phyloP scores from a whole-genome alignment of 495 filamentous ascomycete genomes.

The Neurospora sp. region DNA sequence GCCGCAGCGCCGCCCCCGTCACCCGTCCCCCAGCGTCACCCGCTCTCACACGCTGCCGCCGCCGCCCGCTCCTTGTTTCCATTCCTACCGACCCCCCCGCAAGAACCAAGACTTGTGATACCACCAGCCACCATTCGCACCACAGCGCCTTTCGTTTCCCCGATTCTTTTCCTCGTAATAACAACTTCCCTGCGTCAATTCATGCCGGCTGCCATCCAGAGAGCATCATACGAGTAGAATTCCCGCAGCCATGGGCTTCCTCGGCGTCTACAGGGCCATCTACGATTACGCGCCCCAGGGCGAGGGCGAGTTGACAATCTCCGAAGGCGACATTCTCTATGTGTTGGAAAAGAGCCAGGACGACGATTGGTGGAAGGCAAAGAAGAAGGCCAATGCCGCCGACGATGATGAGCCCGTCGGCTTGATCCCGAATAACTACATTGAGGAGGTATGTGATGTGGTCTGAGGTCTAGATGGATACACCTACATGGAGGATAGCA shows the following conservation, averaged over 20 bases:
- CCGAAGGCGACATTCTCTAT: conserved; percentile 86
- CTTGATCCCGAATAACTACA: conserved; percentile 89
- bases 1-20: not conserved
- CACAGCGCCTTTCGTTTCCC: not conserved
- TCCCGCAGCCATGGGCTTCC: conserved; percentile 49
- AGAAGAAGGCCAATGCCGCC: conserved; percentile 85
- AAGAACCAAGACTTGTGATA: not conserved
- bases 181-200: not conserved
- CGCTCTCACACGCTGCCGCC: not conserved
- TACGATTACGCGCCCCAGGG: conserved; percentile 91
- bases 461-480: not conserved
- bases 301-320: conserved; percentile 76
- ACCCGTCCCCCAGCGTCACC: not conserved
- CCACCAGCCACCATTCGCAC: not conserved
- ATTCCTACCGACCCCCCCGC: not conserved
- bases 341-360: conserved; percentile 81
- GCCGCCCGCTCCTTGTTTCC: not conserved
- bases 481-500: conserved; percentile 5
- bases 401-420: conserved; percentile 94
- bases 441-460: conserved; percentile 70
- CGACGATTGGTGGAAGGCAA: conserved; percentile 94
- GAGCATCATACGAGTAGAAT: not conserved
- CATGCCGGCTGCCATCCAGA: not conserved
- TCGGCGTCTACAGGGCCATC: conserved; percentile 83
- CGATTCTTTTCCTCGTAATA: not conserved